These are phyloP conservation scores for Zymoseptoria pseudotritici DNA, from an alignment of 2,329 filamentous ascomycete species.

Conservation along the genomic window DNA sequence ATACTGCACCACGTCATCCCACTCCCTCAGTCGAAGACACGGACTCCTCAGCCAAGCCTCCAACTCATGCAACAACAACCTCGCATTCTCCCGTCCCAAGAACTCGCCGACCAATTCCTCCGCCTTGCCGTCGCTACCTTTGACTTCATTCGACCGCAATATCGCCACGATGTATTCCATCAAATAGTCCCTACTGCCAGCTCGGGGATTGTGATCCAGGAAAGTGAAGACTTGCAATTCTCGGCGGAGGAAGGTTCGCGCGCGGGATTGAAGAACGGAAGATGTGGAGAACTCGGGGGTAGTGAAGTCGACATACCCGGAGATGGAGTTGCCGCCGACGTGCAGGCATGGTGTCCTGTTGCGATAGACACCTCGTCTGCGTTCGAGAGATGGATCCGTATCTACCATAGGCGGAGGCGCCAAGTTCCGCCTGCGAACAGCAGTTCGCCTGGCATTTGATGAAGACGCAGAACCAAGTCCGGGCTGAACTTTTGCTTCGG, in stretches of 20 bases:
- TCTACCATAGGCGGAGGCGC: background rate
- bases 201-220: conserved; percentile 38
- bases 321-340: conserved; percentile 73
- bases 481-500: too few relatives aligned
- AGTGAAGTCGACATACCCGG: conserved; percentile 66
- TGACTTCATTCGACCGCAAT: conserved; percentile 73
- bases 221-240: conserved; percentile 80
- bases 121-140: conserved; percentile 68
- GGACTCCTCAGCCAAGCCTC: conserved; percentile 77
- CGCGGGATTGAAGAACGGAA: conserved; percentile 63
- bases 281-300: conserved; percentile 59
- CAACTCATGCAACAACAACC: conserved; percentile 77
- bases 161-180: conserved; percentile 81
- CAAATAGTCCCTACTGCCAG: conserved; percentile 56
- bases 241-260: conserved; percentile 72
- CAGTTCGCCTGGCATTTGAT: background rate
- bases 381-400: conserved; percentile 39
- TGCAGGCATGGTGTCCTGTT: conserved; percentile 68
- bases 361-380: conserved; percentile 66
- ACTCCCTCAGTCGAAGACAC: conserved; percentile 61
- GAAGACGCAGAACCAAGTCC: too few relatives aligned
- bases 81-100: conserved; percentile 64
- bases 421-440: background rate
- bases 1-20: conserved; percentile 78
- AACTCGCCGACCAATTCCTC: conserved; percentile 74